These are phyloP conservation scores for Termitomyces sp. DNA, from an alignment of 768 basidiomycete genomes.

Conservation along the genomic window DNA sequence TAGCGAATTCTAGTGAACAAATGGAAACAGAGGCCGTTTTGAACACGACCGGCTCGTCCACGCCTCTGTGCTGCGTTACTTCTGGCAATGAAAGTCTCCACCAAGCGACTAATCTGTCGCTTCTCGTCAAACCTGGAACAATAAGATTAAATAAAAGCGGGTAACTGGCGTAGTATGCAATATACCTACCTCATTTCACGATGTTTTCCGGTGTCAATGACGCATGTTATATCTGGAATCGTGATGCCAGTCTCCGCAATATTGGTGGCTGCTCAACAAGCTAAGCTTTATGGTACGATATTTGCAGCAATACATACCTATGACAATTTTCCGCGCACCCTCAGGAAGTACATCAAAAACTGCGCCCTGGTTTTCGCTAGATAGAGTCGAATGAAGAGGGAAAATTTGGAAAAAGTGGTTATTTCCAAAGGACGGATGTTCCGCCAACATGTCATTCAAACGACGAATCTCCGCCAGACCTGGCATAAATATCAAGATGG, in stretches of 20 bases:
- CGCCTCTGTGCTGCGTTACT: constrained; percentile 89
- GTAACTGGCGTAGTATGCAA: neutral
- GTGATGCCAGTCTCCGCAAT: constrained; percentile 98
- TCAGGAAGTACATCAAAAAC: constrained; percentile 85
- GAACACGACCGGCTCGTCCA: constrained; percentile 90
- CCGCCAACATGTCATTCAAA: constrained; percentile 72
- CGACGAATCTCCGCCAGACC: constrained; percentile 92
- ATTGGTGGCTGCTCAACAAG: constrained; percentile 59
- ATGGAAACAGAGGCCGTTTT: constrained; percentile 87
- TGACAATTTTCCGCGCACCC: constrained; percentile 88
- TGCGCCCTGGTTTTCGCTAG: constrained; percentile 83
- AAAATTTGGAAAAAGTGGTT: constrained; percentile 64
- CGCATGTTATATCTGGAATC: constrained; percentile 95
- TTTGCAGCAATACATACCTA: constrained; percentile 46
- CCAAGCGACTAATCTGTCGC: constrained; percentile 85
- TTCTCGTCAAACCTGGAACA: constrained; percentile 85
- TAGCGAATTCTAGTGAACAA: constrained; percentile 87
- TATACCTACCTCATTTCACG: constrained; percentile 86
- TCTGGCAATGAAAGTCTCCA: constrained; percentile 87
- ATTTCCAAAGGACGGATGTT: constrained; percentile 68
- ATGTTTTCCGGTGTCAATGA: constrained; percentile 92
- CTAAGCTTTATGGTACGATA: neutral
- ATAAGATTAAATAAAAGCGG: neutral
- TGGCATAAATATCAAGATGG: constrained; percentile 90
- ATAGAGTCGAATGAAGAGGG: constrained; percentile 89